Base-by-base conservation (phyloP, 139 green algal species). In the Parachlorella kessleri region DNA sequence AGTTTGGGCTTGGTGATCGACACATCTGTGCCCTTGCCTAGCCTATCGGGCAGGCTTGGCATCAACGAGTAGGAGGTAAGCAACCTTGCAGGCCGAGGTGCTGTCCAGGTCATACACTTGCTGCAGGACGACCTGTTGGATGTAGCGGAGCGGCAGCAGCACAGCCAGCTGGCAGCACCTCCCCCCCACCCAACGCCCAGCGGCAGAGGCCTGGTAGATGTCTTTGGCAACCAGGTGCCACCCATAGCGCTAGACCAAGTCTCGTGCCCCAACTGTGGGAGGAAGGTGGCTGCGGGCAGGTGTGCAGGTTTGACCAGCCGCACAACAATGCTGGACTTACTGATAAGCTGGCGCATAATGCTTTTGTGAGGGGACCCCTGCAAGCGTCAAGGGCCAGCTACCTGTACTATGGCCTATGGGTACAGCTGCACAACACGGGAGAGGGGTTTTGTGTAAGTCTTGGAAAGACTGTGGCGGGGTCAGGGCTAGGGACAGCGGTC, bases 191-290 rank as follows among this genome's bases (percentile, higher is more conserved):
- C 80, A 41, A 65, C 69, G n/a, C 81, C 85, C 14, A 80, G 77
- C 18, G 66, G 40, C 6, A 85, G 76, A 4, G 85, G 87, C 35
- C 77, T 73, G 64, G 63, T 84, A 21, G 92, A 96, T 42, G 83
- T 96, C 36, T 96, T 96, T 86, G 92, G 92, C 1, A 90, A 95
- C 64, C 83, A 75, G 54, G 89, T 95, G 68, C 92, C 91, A 0
- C 73, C 90, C 35, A 90, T 95, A 23, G 89, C 92, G 1, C 92
- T 91, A 6, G 92, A 96, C 14, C 54, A 89, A 33, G 90, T 96
- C 21, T 78, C 71, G 1, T 96, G 92, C 76, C 87, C 86, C 39
- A 91, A 88, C 69, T 96, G 92, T 72, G 83, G 84, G 1, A 82
- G 92, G 39, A 88, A 91, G 67, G 86, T 94, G 64, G 81, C 86